Conservation (phyloP, 164 flowering plant species). For the Taxillus chinensis region DNA sequence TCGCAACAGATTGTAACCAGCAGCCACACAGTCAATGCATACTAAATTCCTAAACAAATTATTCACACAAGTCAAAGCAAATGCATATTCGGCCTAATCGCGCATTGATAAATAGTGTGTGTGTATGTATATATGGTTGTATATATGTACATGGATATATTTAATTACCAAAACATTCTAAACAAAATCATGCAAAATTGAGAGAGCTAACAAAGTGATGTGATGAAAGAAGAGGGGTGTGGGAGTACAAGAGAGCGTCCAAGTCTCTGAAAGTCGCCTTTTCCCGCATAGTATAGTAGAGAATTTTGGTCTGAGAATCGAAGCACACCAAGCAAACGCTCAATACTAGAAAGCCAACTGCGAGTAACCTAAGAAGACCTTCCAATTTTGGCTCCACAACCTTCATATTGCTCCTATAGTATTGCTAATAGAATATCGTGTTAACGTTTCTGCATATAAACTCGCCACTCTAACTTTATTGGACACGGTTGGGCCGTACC, state of each 20-base stretch:
- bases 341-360: conserved; percentile 16
- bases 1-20: conserved; percentile 51
- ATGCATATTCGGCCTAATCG: too few relatives aligned
- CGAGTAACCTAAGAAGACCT: conserved; percentile 22
- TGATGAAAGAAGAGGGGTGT: too few relatives aligned
- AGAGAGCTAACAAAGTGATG: too few relatives aligned
- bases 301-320: conserved; percentile 32
- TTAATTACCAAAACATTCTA: too few relatives aligned
- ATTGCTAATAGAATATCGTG: too few relatives aligned
- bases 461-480: too few relatives aligned
- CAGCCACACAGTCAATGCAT: conserved; percentile 32
- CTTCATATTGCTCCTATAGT: background rate
- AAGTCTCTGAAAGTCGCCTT: conserved; percentile 43
- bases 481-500: too few relatives aligned
- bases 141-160: too few relatives aligned
- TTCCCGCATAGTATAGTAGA: conserved; percentile 15
- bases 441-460: too few relatives aligned
- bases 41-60: conserved; percentile 12
- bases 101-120: too few relatives aligned
- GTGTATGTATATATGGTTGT: too few relatives aligned
- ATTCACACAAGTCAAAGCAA: background rate
- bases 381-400: conserved; percentile 12
- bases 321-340: conserved; percentile 37
- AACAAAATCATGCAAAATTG: too few relatives aligned
- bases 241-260: conserved; percentile 35